Evolutionary conservation across 805 yeast genomes (phyloP), one percentile per base, ranked within the genome.

Genomic region (Wickerhamomyces strasburgensis): DNA sequence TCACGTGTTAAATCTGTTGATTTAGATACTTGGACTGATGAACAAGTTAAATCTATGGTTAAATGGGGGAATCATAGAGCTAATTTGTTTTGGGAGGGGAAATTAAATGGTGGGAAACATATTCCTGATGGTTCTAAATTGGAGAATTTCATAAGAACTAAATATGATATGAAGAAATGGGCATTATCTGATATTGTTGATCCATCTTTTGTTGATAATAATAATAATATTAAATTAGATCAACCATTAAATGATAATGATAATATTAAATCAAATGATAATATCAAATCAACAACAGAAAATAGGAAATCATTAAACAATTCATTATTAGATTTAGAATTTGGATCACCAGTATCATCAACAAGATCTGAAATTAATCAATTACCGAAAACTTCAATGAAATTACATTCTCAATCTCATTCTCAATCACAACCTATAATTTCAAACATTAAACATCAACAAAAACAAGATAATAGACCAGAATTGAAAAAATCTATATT

Each of bases 1-100:
- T 81, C 95, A 19, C 73, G 86, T 54, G 98, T 93, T 34, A 86
- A 93, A 56, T 83, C 95, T 5, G 94, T 90, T 27, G 98, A 93
- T 63, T 70, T 90, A 52, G 98, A 90, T 57, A 83, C 94, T 1
- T 90, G 98, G 98, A 84, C 93, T 5, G 96, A 88, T 50, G 95
- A 84, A 53, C 96, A 93, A 58, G 75, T 87, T 21, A 78, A 72
- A 42, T 76, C 75, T 44, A 79, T 93, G 83, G 78, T 86, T 21
- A 66, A 73, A 49, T 85, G 96, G 94, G 95, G 96, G 2, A 90
- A 90, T 56, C 71, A 64, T 29, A 69, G 72, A 27, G 93, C 94
- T 19, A 93, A 93, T 57, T 45, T 49, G 6, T 84, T 70, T 58
- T 93, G 97, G 94, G 98, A 93, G 60, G 72, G 78, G 27, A 76